A percentile compares a stretch with the other conserved stretches of the same genome.
Conservation (phyloP, 345 rosid genomes). For the Raphanus raphanistrum region DNA sequence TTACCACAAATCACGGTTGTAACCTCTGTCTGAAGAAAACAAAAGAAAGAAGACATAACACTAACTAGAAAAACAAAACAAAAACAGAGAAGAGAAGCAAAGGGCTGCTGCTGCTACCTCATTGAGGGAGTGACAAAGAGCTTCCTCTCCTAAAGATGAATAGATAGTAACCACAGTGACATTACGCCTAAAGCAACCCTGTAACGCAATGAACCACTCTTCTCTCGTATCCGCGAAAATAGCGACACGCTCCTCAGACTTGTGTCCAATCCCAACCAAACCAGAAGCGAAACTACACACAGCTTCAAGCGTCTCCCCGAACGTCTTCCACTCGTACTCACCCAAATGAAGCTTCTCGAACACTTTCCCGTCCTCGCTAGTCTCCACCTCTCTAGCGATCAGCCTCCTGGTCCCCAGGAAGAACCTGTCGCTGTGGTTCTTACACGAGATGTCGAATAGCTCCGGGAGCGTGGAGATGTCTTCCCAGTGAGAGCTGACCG, state of each 20-base stretch:
- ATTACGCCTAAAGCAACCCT: conserved; percentile 94
- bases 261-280: conserved; percentile 68
- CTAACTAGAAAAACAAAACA: conserved; percentile 3
- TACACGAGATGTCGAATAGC: conserved; percentile 83
- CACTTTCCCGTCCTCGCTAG: conserved; percentile 59
- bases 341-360: conserved; percentile 97
- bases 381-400: conserved; percentile 67
- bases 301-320: conserved; percentile 56
- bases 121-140: conserved; percentile 90
- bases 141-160: conserved; percentile 93
- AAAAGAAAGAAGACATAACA: conserved; percentile 13
- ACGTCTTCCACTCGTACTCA: conserved; percentile 84
- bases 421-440: conserved; percentile 46
- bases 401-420: conserved; percentile 81
- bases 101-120: too few relatives aligned
- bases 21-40: conserved; percentile 70
- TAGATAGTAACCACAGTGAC: conserved; percentile 91
- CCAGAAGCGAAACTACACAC: conserved; percentile 86
- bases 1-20: conserved; percentile 87
- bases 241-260: conserved; percentile 75
- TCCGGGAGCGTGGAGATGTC: conserved; percentile 80
- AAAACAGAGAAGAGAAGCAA: conserved; percentile 29
- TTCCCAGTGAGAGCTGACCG: conserved; percentile 68
- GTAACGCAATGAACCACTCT: conserved; percentile 87
- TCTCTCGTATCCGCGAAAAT: conserved; percentile 93